Evolutionary conservation across 2,329 filamentous ascomycete genomes (phyloP).

Genomic region (Emydomyces testavorans): DNA sequence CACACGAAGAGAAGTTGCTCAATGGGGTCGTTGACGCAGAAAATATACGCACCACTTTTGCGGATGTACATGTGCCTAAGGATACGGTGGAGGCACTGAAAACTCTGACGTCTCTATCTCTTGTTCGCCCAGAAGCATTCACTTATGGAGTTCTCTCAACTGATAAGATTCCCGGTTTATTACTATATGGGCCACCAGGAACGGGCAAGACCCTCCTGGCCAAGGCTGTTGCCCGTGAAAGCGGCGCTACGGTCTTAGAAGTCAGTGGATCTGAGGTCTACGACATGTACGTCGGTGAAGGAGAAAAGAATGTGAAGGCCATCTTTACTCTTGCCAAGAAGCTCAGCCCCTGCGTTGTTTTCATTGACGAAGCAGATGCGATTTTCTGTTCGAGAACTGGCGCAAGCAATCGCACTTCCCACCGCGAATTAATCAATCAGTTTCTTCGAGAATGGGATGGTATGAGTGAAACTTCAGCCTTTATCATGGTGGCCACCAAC

Average conservation of each 20-base stretch:
- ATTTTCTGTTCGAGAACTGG: conserved; percentile 66
- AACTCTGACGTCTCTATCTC: conserved; percentile 74
- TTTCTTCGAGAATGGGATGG: conserved; percentile 97
- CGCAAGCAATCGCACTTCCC: conserved; percentile 53
- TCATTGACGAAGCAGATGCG: conserved; percentile 93
- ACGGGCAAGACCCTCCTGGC: conserved; percentile 53
- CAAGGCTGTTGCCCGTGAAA: conserved; percentile 54
- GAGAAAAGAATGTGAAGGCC: conserved; percentile 89
- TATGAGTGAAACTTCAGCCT: conserved; percentile 68
- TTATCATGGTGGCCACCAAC: conserved; percentile 98
- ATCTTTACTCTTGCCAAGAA: conserved; percentile 88
- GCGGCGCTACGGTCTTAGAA: conserved; percentile 62
- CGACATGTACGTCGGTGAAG: conserved; percentile 92
- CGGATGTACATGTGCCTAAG: conserved; percentile 67
- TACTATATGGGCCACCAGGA: conserved; percentile 74
- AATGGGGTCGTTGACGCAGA: conserved; percentile 69
- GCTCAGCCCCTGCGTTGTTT: conserved; percentile 81
- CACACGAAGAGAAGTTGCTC: conserved; percentile 72
- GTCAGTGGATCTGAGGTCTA: conserved; percentile 84
- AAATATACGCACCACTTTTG: conserved; percentile 76
- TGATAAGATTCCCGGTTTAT: conserved; percentile 79
- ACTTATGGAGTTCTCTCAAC: conserved; percentile 84
- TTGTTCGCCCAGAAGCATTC: conserved; percentile 87
- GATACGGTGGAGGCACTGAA: conserved; percentile 82
- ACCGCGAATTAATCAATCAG: conserved; percentile 89